These are phyloP conservation scores for Coelastrella sp. DNA, from an alignment of 139 green algal genomes.

Conservation along the genomic window DNA sequence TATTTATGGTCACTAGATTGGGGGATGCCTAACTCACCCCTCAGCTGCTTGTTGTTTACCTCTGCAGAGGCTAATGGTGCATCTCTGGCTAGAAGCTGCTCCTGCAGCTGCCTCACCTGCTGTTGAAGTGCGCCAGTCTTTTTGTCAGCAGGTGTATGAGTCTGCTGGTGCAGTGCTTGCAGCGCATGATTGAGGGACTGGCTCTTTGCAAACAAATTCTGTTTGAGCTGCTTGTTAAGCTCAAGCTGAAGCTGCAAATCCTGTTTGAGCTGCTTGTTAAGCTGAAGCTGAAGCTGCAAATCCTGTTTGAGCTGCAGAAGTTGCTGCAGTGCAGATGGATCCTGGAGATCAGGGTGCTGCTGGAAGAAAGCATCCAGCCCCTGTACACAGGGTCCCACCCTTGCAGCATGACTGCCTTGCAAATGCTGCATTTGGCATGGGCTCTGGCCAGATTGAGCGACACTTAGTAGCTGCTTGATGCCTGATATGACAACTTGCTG, in stretches of 20 bases:
- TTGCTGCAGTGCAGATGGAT: neutral
- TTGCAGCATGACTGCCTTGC: neutral
- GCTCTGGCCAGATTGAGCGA: neutral
- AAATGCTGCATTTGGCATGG: neutral
- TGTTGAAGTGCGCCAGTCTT: neutral
- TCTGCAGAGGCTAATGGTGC: neutral
- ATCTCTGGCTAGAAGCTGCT: constrained; percentile 12
- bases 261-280: neutral
- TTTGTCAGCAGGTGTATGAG: constrained; percentile 14
- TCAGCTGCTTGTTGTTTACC: constrained; percentile 1
- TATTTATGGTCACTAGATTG: neutral
- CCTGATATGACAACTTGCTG: constrained; percentile 3
- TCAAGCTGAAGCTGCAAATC: neutral
- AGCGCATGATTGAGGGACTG: neutral
- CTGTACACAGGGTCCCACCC: neutral
- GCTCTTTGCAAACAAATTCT: neutral
- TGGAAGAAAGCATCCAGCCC: neutral
- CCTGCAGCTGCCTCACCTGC: neutral
- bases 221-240: neutral
- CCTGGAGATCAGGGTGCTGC: neutral
- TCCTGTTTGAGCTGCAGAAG: too few relatives aligned
- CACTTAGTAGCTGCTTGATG: constrained; percentile 10
- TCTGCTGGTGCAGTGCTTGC: neutral
- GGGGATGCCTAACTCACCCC: neutral
- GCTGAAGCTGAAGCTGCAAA: too few relatives aligned